These are phyloP conservation scores for Wickerhamiella nectarea DNA, from an alignment of 805 yeast species.

Conservation along the genomic window DNA sequence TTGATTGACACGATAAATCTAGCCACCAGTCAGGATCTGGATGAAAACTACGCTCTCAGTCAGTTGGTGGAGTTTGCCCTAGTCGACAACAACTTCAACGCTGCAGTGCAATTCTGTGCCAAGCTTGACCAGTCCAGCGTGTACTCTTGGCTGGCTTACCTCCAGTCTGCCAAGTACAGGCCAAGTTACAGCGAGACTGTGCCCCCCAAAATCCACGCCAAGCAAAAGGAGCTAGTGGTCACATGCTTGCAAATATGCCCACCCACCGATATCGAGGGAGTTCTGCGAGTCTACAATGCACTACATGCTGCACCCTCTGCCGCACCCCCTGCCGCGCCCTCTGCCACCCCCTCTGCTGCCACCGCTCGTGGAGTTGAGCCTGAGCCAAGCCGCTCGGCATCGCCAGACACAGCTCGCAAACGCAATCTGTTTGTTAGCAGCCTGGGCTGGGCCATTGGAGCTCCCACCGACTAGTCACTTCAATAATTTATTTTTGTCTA, in stretches of 20 bases:
- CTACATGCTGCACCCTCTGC: background rate
- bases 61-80: conserved; percentile 54
- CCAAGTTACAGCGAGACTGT: conserved; percentile 32
- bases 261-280: conserved; percentile 1
- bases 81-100: conserved; percentile 45
- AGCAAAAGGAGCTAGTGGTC: conserved; percentile 3
- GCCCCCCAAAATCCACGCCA: conserved; percentile 4
- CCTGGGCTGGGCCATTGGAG: conserved; percentile 9
- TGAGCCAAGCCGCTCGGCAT: background rate
- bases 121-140: conserved; percentile 21
- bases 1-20: conserved; percentile 17
- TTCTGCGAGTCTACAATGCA: background rate
- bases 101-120: conserved; percentile 34
- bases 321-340: background rate
- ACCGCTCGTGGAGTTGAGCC: too few relatives aligned
- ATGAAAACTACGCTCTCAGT: conserved; percentile 10
- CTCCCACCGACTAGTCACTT: background rate
- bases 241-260: conserved; percentile 6
- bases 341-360: too few relatives aligned
- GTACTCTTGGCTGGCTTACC: conserved; percentile 52
- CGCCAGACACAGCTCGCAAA: background rate
- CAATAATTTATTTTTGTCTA: too few relatives aligned
- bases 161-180: conserved; percentile 53
- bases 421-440: conserved; percentile 7
- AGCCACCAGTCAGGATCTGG: conserved; percentile 2